A percentile compares a stretch with the other conserved stretches of the same genome.
phyloP scores from a whole-genome alignment of 169 alveolate species.

The Babesia caballi region DNA sequence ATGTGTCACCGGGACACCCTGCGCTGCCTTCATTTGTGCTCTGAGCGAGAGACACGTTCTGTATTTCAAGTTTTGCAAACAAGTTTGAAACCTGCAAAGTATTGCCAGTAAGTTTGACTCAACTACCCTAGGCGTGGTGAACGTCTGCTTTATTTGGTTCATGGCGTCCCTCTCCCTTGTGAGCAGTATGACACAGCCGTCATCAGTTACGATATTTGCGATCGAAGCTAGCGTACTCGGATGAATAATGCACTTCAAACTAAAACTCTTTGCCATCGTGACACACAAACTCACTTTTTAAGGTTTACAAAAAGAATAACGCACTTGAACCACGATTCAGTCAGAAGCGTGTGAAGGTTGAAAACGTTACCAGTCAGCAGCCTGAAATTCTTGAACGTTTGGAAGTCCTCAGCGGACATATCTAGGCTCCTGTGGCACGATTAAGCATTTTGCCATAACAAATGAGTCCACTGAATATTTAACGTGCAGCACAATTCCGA shows the following conservation, averaged over 20 bases:
- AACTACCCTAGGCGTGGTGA: not conserved
- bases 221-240: not conserved
- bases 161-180: conserved; percentile 7
- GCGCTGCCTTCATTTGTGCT: not conserved
- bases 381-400: conserved; percentile 32
- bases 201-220: not conserved
- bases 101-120: not conserved
- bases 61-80: not conserved
- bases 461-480: no score
- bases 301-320: conserved; percentile 15
- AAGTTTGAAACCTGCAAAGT: not conserved
- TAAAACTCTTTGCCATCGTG: not conserved
- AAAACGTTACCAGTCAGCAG: conserved; percentile 53
- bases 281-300: conserved; percentile 18
- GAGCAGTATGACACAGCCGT: not conserved
- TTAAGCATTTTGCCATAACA: no score
- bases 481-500: no score
- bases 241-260: conserved; percentile 2
- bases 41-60: not conserved
- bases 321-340: conserved; percentile 31
- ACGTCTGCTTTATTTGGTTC: not conserved
- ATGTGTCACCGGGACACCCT: not conserved
- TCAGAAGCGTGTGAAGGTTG: conserved; percentile 32
- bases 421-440: not conserved
- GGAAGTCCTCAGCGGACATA: conserved; percentile 9